phyloP scores from a whole-genome alignment of 2,329 filamentous ascomycete genomes.

The Trichophyton verrucosum region DNA sequence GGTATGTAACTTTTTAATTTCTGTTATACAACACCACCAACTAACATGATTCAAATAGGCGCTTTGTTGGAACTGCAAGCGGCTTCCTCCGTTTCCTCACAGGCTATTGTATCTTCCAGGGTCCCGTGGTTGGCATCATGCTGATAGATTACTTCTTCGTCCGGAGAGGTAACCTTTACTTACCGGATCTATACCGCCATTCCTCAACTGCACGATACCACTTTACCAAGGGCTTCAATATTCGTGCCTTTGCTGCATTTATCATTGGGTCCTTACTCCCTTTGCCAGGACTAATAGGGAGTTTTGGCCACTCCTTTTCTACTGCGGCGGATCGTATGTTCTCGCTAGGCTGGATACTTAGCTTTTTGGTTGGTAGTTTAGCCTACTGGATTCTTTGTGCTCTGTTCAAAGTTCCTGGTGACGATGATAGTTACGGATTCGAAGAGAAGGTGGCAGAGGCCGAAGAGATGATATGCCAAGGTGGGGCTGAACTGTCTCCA shows the following conservation, averaged over 20 bases:
- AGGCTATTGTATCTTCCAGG: conserved; percentile 18
- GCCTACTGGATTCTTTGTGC: conserved; percentile 14
- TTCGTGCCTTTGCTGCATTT: conserved; percentile 16
- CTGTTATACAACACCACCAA: background rate
- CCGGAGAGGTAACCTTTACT: conserved; percentile 23
- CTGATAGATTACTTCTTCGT: conserved; percentile 27
- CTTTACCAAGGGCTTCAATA: conserved; percentile 24
- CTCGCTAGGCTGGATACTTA: conserved; percentile 17
- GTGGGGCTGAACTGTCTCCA: background rate
- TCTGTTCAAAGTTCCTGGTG: conserved; percentile 11
- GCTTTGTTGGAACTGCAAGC: conserved; percentile 16
- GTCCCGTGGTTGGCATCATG: conserved; percentile 18
- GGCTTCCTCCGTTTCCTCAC: conserved; percentile 17
- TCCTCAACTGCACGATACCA: conserved; percentile 21
- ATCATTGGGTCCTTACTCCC: conserved; percentile 16
- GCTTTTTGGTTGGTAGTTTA: conserved; percentile 15
- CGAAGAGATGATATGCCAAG: conserved; percentile 5
- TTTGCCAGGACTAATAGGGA: conserved; percentile 15
- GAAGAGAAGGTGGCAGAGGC: conserved; percentile 10
- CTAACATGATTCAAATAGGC: conserved; percentile 9
- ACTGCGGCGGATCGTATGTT: conserved; percentile 16
- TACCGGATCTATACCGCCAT: conserved; percentile 22
- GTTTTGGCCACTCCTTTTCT: conserved; percentile 13
- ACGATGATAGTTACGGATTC: conserved; percentile 7
- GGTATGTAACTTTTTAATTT: conserved; percentile 17